phyloP scores from a whole-genome alignment of 1,284 basidiomycete genomes.

The Tylopilus orsonianus region DNA sequence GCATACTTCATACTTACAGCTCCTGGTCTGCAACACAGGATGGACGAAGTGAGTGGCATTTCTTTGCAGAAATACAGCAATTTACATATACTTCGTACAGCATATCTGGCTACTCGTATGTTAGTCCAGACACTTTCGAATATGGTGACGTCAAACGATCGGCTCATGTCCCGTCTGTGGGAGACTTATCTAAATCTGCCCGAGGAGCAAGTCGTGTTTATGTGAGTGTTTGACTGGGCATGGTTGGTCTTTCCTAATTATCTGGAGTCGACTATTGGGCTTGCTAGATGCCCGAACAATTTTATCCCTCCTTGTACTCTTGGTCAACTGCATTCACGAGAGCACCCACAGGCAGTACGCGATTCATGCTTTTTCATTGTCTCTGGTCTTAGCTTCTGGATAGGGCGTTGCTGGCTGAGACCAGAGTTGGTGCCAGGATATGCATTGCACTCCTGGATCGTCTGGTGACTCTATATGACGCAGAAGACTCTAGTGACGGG shows the following conservation, averaged over 20 bases:
- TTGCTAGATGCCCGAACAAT: constrained; percentile 66
- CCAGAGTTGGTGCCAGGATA: constrained; percentile 56
- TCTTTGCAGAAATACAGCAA: constrained; percentile 16
- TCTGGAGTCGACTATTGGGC: constrained; percentile 65
- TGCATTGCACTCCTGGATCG: constrained; percentile 63
- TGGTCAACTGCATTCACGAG: constrained; percentile 68
- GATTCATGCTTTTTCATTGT: neutral
- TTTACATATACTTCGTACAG: constrained; percentile 37
- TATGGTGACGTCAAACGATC: constrained; percentile 67
- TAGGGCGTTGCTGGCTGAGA: constrained; percentile 47
- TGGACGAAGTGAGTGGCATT: constrained; percentile 43
- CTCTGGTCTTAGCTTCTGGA: constrained; percentile 32
- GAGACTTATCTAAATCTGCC: constrained; percentile 60
- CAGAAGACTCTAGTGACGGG: constrained; percentile 57
- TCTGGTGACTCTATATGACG: constrained; percentile 66
- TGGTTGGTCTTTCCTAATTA: constrained; percentile 15
- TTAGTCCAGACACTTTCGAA: constrained; percentile 73
- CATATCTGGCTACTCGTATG: constrained; percentile 54
- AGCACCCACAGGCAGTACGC: constrained; percentile 59
- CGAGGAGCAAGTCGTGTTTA: constrained; percentile 71
- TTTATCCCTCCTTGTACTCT: constrained; percentile 64
- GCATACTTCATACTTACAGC: constrained; percentile 59
- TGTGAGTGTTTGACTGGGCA: constrained; percentile 48
- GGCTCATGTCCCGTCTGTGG: constrained; percentile 58
- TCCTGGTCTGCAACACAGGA: constrained; percentile 65